These are phyloP conservation scores for Periconia macrospinosa DNA, from an alignment of 2,329 filamentous ascomycete genomes.

Conservation along the genomic window DNA sequence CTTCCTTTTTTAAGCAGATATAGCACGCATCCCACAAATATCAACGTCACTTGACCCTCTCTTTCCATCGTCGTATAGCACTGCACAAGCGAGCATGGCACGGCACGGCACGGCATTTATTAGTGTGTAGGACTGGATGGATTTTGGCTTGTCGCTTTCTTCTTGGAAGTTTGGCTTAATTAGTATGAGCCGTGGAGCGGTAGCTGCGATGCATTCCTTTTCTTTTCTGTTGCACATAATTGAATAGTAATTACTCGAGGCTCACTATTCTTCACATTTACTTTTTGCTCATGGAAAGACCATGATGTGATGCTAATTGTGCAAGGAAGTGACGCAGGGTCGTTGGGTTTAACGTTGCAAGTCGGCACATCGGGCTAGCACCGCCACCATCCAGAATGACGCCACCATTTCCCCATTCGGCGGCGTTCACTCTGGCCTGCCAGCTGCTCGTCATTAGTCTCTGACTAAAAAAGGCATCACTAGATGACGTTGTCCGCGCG, in stretches of 20 bases:
- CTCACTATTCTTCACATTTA: neutral
- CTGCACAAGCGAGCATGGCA: neutral
- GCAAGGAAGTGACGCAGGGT: no score
- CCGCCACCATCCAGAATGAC: no score
- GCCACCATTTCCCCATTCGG: no score
- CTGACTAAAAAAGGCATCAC: no score
- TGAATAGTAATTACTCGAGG: neutral
- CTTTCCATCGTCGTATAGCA: neutral
- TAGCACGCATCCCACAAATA: neutral
- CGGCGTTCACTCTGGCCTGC: no score
- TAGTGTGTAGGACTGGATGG: neutral
- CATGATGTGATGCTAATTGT: neutral
- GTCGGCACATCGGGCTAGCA: no score
- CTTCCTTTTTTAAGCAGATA: neutral
- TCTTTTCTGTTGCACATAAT: neutral
- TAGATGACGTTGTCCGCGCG: no score
- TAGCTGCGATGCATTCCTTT: neutral
- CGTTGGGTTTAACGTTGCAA: no score
- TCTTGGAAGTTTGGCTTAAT: neutral
- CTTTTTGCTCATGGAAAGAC: neutral
- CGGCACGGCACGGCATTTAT: neutral
- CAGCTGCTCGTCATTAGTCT: no score
- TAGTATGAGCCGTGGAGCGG: neutral
- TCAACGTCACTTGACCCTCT: neutral
- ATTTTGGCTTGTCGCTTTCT: neutral